Evolutionary conservation across 345 rosid genomes (phyloP).

Genomic region (Gossypium raimondii): DNA sequence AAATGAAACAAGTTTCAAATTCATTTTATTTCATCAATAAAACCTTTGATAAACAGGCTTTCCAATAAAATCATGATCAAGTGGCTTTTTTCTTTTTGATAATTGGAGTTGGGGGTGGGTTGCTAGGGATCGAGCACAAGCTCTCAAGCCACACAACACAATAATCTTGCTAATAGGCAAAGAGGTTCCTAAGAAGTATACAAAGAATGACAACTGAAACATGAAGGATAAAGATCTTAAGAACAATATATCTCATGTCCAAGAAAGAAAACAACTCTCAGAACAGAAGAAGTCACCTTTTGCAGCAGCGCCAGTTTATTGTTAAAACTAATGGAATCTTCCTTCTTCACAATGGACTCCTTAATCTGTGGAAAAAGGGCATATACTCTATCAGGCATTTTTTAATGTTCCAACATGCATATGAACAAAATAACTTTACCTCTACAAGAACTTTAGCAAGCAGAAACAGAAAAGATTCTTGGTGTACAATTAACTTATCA

Average conservation of each 20-base stretch:
- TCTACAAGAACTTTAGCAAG: not conserved
- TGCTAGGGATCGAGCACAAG: no score
- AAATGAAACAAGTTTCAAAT: not conserved
- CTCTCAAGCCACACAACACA: no score
- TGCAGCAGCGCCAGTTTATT: conserved; percentile 42
- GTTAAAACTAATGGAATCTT: conserved; percentile 27
- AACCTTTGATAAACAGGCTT: not conserved
- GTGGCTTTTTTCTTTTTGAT: no score
- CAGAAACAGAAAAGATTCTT: not conserved
- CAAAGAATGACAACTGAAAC: no score
- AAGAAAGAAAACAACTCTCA: no score
- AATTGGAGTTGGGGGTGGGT: no score
- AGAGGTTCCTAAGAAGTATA: no score
- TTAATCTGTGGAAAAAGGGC: conserved; percentile 43
- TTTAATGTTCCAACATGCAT: no score
- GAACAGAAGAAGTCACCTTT: conserved; percentile 35
- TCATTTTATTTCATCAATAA: not conserved
- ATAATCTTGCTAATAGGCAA: no score
- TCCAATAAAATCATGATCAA: no score
- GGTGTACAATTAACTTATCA: not conserved
- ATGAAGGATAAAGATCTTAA: no score
- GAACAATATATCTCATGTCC: no score
- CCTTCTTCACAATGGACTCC: conserved; percentile 31
- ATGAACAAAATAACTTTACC: not conserved
- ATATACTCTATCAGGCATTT: not conserved